Evolutionary conservation across 106 monocot genomes (phyloP).

Genomic region (Hemerocallis citrina): DNA sequence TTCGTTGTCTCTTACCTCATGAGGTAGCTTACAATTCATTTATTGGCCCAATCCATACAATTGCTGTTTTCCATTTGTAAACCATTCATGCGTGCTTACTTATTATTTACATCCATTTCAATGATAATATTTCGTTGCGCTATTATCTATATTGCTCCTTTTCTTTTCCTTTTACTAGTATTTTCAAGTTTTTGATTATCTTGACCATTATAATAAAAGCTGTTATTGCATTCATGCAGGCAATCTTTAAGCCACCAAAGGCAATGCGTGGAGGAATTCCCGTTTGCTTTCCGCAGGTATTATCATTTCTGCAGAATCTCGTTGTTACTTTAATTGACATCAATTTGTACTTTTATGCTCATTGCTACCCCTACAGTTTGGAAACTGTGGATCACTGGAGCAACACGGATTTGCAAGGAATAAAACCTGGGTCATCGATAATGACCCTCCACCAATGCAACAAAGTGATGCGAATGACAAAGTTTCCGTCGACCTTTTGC

Average conservation of each 20-base stretch:
- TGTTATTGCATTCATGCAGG: constrained; percentile 22
- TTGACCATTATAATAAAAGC: neutral
- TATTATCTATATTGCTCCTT: too few species aligned
- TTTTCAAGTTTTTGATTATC: neutral
- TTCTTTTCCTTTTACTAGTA: too few species aligned
- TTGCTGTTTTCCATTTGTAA: too few species aligned
- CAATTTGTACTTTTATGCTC: neutral
- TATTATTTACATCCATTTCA: too few species aligned
- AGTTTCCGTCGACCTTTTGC: constrained; percentile 65
- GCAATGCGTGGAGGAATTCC: constrained; percentile 77
- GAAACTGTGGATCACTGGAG: constrained; percentile 65
- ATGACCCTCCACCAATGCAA: constrained; percentile 43
- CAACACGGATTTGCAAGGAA: constrained; percentile 97
- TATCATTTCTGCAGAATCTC: neutral
- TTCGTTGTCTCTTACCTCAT: too few species aligned
- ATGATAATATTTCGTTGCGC: too few species aligned
- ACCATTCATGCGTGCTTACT: too few species aligned
- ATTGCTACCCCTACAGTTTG: constrained; percentile 40
- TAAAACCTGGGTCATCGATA: constrained; percentile 69
- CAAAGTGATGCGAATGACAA: constrained; percentile 28
- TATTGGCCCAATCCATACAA: too few species aligned
- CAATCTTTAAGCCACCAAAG: constrained; percentile 76
- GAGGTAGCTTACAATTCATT: too few species aligned
- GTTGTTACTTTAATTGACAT: neutral
- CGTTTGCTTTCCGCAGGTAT: constrained; percentile 90